Base-by-base conservation (phyloP, 2,329 filamentous ascomycete genomes). In the Botryotinia globosa region DNA sequence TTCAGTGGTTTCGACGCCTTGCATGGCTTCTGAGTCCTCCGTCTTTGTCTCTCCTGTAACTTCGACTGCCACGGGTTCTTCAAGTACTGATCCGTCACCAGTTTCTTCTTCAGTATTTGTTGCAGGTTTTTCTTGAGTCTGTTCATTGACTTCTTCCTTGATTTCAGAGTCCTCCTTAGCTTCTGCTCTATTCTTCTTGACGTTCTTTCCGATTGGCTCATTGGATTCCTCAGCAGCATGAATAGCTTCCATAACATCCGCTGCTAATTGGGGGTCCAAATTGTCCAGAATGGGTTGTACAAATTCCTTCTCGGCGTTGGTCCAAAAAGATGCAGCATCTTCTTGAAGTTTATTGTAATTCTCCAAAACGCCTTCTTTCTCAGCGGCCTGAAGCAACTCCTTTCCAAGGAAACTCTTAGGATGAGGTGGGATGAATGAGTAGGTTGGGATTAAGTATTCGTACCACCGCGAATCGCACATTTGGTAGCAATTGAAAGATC, bases 381-480 rank as follows among this genome's bases (percentile, higher is more conserved):
- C 90, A 0, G 93, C 93, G 70, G 90, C 85, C 78, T 95, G 89
- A n/a, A 89, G 87, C n/a, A 97, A 84, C 80, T 94, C 93, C 83
- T 91, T 92, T 14, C 93, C 94, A 51, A 99, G 82, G 81, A 88
- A 97, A 74, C 93, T 97, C 75, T 91, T 91, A 0, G 94, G 94
- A 80, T 98, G 94, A 0, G 96, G 96, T 32, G 96, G 96, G 45
- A 99, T 84, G 77, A 99, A 92, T 72, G 92, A 94, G 82, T 98
- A 94, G 59, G 92, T 96, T 3, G 96, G 96, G 82, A 99, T 93
- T 69, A 99, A 85, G 81, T 99, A 99, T 84, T 99, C 96, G 83
- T 99, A 99, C 87, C 94, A 97, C 77, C 96, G 88, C 39, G 94
- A 97, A 82, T 99, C 96, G 83, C 95, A 98, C 72, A 93, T 88